These are phyloP conservation scores for Solanum paucissectum DNA, from an alignment of 257 asterid species.

Conservation along the genomic window DNA sequence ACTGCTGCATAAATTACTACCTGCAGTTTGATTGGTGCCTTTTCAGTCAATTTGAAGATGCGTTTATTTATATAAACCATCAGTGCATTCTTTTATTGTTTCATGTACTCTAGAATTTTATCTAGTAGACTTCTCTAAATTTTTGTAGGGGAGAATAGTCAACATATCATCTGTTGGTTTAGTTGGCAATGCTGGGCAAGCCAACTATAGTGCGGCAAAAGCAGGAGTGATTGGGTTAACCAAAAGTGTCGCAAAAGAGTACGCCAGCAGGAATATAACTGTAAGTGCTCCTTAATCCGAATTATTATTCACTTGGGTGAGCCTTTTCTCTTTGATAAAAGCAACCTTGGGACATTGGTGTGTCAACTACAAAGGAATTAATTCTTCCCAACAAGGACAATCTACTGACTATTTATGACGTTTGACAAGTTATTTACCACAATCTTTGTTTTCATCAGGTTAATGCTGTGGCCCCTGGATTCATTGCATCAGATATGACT, in stretches of 20 bases:
- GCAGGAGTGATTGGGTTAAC: constrained; percentile 94
- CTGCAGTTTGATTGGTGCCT: background rate
- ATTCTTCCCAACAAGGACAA: background rate
- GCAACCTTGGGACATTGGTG: background rate
- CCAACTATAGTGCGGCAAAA: constrained; percentile 94
- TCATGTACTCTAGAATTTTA: background rate
- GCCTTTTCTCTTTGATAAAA: background rate
- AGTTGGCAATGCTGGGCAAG: constrained; percentile 88
- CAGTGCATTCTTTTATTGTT: background rate
- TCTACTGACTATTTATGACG: background rate
- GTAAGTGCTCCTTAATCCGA: constrained; percentile 27
- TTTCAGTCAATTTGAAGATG: background rate
- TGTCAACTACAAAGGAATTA: background rate
- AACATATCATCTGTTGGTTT: constrained; percentile 92
- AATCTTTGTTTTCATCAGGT: constrained; percentile 34
- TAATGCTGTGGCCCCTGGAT: constrained; percentile 93
- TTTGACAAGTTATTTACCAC: background rate
- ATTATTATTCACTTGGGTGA: background rate
- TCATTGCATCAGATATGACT: constrained; percentile 95
- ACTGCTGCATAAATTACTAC: background rate
- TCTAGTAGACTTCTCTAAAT: background rate
- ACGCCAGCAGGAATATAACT: constrained; percentile 75
- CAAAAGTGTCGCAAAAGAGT: constrained; percentile 87
- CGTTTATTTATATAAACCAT: background rate
- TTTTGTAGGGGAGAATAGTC: constrained; percentile 70